phyloP scores from a whole-genome alignment of 257 asterid genomes.

The Nicotiana sylvestris region DNA sequence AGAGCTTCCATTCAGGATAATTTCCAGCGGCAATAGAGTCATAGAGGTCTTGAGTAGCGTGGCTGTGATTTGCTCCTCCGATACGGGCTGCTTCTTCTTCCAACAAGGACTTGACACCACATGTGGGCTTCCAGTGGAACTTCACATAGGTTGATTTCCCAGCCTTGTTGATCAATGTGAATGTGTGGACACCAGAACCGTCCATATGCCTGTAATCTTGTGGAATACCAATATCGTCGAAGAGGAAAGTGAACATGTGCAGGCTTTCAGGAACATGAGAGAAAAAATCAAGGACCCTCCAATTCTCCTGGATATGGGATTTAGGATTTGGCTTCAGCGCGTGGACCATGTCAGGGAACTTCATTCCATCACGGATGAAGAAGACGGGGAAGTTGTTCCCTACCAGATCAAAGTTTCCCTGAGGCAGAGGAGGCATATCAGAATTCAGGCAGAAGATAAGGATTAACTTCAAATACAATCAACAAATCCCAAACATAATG shows the following conservation, averaged over 20 bases:
- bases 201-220: conserved; percentile 41
- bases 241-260: conserved; percentile 40
- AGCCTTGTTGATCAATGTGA: conserved; percentile 28
- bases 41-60: conserved; percentile 36
- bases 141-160: conserved; percentile 36
- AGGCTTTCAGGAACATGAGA: conserved; percentile 37
- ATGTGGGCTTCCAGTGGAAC: conserved; percentile 36
- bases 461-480: not conserved
- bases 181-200: conserved; percentile 35
- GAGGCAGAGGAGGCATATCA: not conserved
- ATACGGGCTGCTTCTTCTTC: conserved; percentile 30
- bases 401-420: conserved; percentile 40
- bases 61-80: conserved; percentile 38
- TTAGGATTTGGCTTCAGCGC: conserved; percentile 38
- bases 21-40: conserved; percentile 39
- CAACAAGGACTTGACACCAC: conserved; percentile 32
- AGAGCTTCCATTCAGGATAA: conserved; percentile 41
- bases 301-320: conserved; percentile 35
- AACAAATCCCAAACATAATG: not conserved
- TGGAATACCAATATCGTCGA: conserved; percentile 36
- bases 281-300: conserved; percentile 36
- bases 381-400: conserved; percentile 41
- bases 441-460: not conserved
- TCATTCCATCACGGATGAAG: conserved; percentile 37
- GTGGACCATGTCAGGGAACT: conserved; percentile 38